These are phyloP conservation scores for Rutstroemia sydowiana DNA, from an alignment of 2,329 filamentous ascomycete genomes.

Conservation along the genomic window DNA sequence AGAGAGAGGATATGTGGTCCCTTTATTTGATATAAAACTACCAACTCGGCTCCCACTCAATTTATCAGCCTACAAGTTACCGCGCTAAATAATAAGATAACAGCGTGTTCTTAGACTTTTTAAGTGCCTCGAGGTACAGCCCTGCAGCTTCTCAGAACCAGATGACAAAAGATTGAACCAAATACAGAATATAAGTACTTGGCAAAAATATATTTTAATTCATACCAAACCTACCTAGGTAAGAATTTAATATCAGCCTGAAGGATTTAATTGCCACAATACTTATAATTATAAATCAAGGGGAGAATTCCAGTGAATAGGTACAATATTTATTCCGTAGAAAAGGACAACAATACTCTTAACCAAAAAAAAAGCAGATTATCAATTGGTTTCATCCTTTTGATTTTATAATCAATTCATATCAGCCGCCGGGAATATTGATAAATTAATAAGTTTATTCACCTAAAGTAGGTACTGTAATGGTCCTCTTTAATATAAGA, in stretches of 20 bases:
- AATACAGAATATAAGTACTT: no score
- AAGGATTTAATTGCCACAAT: no score
- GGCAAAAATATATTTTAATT: no score
- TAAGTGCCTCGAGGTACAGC: not conserved
- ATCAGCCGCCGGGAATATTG: not conserved
- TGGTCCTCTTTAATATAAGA: no score
- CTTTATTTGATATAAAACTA: conserved; percentile 17
- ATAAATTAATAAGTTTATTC: no score
- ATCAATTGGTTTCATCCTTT: no score
- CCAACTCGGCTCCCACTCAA: conserved; percentile 7
- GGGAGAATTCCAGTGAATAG: no score
- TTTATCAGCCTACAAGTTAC: conserved; percentile 11
- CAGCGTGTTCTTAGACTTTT: conserved; percentile 6
- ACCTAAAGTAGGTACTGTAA: no score
- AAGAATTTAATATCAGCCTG: not conserved
- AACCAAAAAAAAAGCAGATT: no score
- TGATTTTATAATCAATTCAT: not conserved
- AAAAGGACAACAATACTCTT: not conserved
- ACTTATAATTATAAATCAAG: not conserved
- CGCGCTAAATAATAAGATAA: conserved; percentile 8
- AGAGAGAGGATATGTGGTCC: conserved; percentile 23
- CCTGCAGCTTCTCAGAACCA: not conserved
- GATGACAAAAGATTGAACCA: no score
- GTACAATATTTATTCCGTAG: no score
- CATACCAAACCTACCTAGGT: no score